These are phyloP conservation scores for Thelephora terrestris DNA, from an alignment of 1,284 basidiomycete species.

Conservation along the genomic window DNA sequence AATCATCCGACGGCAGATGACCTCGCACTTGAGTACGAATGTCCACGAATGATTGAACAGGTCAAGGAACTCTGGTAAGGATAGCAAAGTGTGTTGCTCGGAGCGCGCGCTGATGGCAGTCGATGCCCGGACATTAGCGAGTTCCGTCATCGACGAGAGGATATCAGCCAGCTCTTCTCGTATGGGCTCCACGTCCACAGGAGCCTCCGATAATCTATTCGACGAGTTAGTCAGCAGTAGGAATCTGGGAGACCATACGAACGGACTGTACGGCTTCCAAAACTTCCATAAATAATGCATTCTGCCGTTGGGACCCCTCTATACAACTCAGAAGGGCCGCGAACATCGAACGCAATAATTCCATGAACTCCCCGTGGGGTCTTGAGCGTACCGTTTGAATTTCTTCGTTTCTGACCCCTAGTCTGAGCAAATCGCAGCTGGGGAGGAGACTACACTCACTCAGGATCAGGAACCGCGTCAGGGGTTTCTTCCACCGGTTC, in stretches of 20 bases:
- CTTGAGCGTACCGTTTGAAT: too few relatives aligned
- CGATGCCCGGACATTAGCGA: constrained; percentile 74
- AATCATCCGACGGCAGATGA: constrained; percentile 82
- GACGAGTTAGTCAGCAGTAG: background rate
- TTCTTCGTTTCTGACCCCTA: too few relatives aligned
- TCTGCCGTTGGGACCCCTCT: constrained; percentile 63
- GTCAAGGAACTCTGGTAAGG: constrained; percentile 66
- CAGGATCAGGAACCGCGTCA: too few relatives aligned
- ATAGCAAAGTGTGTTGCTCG: constrained; percentile 69
- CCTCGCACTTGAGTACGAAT: constrained; percentile 84
- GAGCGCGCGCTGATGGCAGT: constrained; percentile 69
- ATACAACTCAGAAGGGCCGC: constrained; percentile 58
- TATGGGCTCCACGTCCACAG: constrained; percentile 33
- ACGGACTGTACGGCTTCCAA: constrained; percentile 41
- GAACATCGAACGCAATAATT: constrained; percentile 55
- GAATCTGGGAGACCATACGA: background rate
- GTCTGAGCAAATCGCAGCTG: too few relatives aligned
- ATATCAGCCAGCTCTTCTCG: constrained; percentile 62
- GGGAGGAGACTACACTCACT: too few relatives aligned
- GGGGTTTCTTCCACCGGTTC: too few relatives aligned
- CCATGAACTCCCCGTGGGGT: constrained; percentile 59
- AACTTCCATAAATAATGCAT: constrained; percentile 49
- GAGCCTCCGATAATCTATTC: constrained; percentile 26
- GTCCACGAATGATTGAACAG: constrained; percentile 83
- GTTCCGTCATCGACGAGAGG: constrained; percentile 71